Conservation (phyloP, 108 stramenopile genomes). For the Cyclotella baltica region DNA sequence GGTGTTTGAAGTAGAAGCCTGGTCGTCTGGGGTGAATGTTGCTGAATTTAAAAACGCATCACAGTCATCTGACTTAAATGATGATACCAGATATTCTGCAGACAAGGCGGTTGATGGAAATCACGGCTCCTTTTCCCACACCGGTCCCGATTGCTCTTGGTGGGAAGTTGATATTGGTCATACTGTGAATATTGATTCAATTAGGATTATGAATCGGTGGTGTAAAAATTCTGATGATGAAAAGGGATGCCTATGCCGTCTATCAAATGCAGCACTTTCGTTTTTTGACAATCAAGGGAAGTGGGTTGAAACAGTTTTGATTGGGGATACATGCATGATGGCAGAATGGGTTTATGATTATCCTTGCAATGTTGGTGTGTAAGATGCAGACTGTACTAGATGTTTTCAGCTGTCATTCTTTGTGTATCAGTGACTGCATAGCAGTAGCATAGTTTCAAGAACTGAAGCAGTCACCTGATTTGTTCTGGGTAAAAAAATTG, state of each 20-base stretch:
- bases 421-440: no score
- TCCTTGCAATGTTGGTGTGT: no score
- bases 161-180: neutral
- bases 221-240: neutral
- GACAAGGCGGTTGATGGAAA: neutral
- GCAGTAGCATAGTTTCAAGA: no score
- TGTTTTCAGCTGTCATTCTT: no score
- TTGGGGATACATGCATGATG: neutral
- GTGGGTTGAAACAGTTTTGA: neutral
- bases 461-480: no score
- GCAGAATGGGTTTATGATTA: neutral
- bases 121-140: neutral
- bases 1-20: slow-evolving; percentile 10
- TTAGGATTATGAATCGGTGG: neutral
- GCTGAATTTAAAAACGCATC: neutral
- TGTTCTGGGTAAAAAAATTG: no score
- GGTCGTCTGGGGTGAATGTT: neutral
- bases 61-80: neutral
- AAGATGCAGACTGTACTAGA: no score
- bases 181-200: neutral
- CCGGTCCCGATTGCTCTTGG: neutral
- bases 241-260: slow-evolving; percentile 2
- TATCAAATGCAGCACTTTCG: neutral
- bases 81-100: neutral
- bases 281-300: neutral